Base-by-base conservation (phyloP, 768 basidiomycete genomes). In the Agrocybe chaxingu region DNA sequence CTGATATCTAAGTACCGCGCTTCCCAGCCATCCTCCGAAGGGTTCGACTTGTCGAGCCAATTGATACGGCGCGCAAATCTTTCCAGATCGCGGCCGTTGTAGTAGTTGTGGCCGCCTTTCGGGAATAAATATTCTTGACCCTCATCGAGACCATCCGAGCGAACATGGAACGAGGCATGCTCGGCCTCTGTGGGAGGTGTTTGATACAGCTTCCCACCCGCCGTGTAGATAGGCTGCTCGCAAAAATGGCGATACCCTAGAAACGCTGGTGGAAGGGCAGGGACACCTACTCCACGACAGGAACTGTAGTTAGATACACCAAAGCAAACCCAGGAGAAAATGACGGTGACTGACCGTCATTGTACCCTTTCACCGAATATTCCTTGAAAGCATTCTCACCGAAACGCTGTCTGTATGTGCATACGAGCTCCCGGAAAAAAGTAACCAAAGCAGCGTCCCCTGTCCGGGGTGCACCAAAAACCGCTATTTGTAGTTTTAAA, bases 31-130 rank as follows among this genome's bases (percentile, higher is more conserved):
- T 57, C 67, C 13, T 67, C 53, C 7, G 51, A 48, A 19, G 65
- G 62, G 47, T 70, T 62, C 18, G 74, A 61, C 50, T 70, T 63
- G 16, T 67, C 62, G 8, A 81, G 59, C 77, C 75, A 80, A 10
- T 58, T 49, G 48, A 78, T 67, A 45, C 78, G 68, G 10, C 70
- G 68, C 10, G 65, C 33, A 8, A 76, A 61, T 45, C 66, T 68
- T 57, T 84, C 81, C 60, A 80, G 66, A 57, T 83, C 78, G 32
- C 80, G 68, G 11, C 71, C 71, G 50, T 76, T 79, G 62, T 83
- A 84, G 60, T 84, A 85, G 54, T 82, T 82, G 61, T 85, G 81
- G 2, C 83, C 82, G 9, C 81, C 82, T 30, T 71, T 68, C 16
- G 80, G 79, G 54, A 76, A 72, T 11, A 70, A 48, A 16, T 56